phyloP scores from a whole-genome alignment of 140 eudicot genomes.

The Oenanthe javanica region DNA sequence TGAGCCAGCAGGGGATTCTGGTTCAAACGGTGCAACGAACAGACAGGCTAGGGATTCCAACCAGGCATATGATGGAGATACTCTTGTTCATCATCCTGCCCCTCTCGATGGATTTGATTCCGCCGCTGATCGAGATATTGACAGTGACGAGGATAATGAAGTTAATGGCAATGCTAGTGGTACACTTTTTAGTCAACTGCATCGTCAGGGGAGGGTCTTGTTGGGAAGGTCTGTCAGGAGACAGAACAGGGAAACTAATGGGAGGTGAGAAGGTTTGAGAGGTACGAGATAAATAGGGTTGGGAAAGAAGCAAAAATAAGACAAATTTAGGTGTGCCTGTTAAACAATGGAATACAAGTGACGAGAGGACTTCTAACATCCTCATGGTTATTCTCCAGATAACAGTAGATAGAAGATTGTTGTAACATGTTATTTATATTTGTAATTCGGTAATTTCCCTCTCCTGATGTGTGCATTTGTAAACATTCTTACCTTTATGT shows the following conservation, averaged over 20 bases:
- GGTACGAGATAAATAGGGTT: constrained; percentile 11
- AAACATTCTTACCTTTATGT: constrained; percentile 35
- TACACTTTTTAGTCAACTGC: constrained; percentile 40
- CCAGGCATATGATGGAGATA: constrained; percentile 15
- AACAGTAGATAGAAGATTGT: constrained; percentile 20
- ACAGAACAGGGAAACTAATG: constrained; percentile 25
- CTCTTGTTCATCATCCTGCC: neutral
- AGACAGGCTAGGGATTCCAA: constrained; percentile 20
- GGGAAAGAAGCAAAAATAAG: neutral
- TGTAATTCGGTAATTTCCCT: constrained; percentile 31
- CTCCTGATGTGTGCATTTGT: constrained; percentile 23
- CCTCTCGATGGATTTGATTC: constrained; percentile 20
- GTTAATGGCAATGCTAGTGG: constrained; percentile 27
- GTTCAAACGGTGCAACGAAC: constrained; percentile 30
- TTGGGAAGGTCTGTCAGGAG: constrained; percentile 58
- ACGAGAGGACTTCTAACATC: constrained; percentile 24
- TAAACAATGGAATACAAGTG: constrained; percentile 23
- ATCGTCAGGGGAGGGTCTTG: constrained; percentile 52
- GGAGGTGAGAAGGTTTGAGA: constrained; percentile 25
- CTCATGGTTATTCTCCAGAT: constrained; percentile 19
- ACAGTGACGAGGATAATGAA: constrained; percentile 18
- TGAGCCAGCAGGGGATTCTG: constrained; percentile 38
- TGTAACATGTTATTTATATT: constrained; percentile 16
- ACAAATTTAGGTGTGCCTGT: constrained; percentile 1
- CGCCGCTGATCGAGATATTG: constrained; percentile 27